phyloP scores from a whole-genome alignment of 305 asterid genomes.

The Fraxinus sp. region DNA sequence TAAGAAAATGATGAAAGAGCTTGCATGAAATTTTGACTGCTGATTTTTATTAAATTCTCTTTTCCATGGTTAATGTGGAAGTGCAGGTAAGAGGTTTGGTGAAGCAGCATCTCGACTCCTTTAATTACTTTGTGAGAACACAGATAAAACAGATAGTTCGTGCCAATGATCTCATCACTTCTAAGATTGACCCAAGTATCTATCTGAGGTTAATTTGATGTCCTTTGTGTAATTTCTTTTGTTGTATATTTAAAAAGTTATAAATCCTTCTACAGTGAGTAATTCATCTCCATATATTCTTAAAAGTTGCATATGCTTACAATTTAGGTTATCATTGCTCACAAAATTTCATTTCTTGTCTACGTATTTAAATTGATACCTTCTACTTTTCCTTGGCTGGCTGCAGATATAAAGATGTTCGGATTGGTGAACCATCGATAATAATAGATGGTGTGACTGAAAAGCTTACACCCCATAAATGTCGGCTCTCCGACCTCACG shows the following conservation, averaged over 20 bases:
- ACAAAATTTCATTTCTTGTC: neutral
- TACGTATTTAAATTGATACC: neutral
- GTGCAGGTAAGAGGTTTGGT: slow-evolving; percentile 84
- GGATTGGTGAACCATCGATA: slow-evolving; percentile 66
- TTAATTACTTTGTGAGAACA: slow-evolving; percentile 60
- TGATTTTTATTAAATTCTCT: neutral
- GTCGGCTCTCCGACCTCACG: slow-evolving; percentile 75
- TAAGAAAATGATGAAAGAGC: neutral
- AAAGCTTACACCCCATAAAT: slow-evolving; percentile 62
- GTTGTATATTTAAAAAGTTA: neutral
- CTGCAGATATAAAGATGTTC: slow-evolving; percentile 66
- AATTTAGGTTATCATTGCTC: slow-evolving; percentile 1
- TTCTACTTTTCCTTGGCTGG: slow-evolving; percentile 8
- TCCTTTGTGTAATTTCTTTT: neutral
- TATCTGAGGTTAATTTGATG: slow-evolving; percentile 44
- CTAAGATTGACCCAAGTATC: slow-evolving; percentile 38
- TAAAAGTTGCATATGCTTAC: neutral
- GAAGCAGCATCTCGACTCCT: slow-evolving; percentile 88
- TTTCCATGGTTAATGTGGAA: slow-evolving; percentile 17
- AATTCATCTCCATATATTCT: neutral
- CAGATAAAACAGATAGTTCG: slow-evolving; percentile 67
- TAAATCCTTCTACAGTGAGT: neutral
- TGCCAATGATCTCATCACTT: slow-evolving; percentile 54
- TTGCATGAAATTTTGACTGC: neutral
- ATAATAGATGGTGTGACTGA: slow-evolving; percentile 38